Percentiles rank a stretch among this genome's conserved stretches.
Conservation (phyloP, 2,329 filamentous ascomycete species). For the Botrytis medusae region DNA sequence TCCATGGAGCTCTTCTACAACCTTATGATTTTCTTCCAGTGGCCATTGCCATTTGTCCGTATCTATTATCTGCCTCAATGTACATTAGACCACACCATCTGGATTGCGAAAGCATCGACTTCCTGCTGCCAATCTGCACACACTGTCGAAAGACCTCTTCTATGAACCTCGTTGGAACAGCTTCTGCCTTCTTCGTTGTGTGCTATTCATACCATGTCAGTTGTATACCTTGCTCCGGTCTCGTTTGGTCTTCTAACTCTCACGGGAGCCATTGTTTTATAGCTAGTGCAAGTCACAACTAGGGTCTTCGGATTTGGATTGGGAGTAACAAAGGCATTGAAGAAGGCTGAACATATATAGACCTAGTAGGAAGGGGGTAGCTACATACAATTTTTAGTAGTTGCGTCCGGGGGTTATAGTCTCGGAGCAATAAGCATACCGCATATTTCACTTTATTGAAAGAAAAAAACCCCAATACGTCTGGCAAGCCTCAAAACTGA, state of each 20-base stretch:
- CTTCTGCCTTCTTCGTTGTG: no score
- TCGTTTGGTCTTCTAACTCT: background rate
- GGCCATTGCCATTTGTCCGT: no score
- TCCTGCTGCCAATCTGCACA: no score
- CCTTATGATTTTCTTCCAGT: background rate
- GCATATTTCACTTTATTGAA: background rate
- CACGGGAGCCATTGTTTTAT: background rate
- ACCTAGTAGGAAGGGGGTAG: background rate
- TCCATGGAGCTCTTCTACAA: background rate
- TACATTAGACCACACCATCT: no score
- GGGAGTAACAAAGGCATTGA: background rate
- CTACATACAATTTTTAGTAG: background rate
- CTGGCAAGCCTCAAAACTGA: background rate
- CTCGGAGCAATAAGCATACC: background rate
- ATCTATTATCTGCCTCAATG: no score
- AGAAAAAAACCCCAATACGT: background rate
- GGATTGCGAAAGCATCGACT: no score
- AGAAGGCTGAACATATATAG: background rate
- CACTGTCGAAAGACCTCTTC: no score
- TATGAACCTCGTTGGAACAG: no score
- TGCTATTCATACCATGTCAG: background rate
- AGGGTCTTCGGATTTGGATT: background rate
- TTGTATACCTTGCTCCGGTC: background rate
- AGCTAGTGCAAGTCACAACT: background rate
- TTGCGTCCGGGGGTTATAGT: background rate